Evolutionary conservation across 2,329 filamentous ascomycete genomes (phyloP), one percentile per base, ranked within the genome.

Genomic region (Huntiella moniliformis): DNA sequence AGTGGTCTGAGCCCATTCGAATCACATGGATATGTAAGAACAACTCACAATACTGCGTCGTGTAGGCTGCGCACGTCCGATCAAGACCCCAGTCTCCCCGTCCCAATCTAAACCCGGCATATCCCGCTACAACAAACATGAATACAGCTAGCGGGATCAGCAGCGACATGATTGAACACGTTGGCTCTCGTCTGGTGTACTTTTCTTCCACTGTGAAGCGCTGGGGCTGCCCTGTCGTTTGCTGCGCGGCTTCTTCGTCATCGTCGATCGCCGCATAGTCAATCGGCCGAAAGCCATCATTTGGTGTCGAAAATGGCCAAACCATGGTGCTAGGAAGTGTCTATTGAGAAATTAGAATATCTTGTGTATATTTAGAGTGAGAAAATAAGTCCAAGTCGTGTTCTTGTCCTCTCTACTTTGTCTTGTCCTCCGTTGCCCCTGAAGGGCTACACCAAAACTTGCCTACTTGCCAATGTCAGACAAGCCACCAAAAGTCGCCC

Each of bases 11-110:
- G 13, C n/a, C 18, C 37, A 16, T 38, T 16, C 15, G 13, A 3
- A 28, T 28, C 22, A 28, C 13, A 42, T 6, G 28, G 43, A 22
- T 28, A 8, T 8, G 6, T 18, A 38, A 31, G 28, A 12, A 18
- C 4, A 6, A 56, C 61, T 55, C 54, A 63, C 61, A 64, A 55
- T 60, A 63, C 32, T 58, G 55, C n/a, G 57, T 52, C 5, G 61
- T 63, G 13, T 62, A 56, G 1, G 52, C 45, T 15, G 57, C 54
- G 42, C 58, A 60, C 1, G 51, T 49, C 1, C 47, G 16, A 12
- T 57, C 52, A 12, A 56, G 49, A 5, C 52, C 42, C 33, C 46
- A 45, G 16, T 44, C 38, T 1, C 34, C 40, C 4, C 52, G 47
- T 2, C 49, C 53, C 11, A 54, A 40, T 17, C 50, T 38, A 3